Evolutionary conservation across 495 filamentous ascomycete genomes (phyloP).

Genomic region (Podospora didyma): DNA sequence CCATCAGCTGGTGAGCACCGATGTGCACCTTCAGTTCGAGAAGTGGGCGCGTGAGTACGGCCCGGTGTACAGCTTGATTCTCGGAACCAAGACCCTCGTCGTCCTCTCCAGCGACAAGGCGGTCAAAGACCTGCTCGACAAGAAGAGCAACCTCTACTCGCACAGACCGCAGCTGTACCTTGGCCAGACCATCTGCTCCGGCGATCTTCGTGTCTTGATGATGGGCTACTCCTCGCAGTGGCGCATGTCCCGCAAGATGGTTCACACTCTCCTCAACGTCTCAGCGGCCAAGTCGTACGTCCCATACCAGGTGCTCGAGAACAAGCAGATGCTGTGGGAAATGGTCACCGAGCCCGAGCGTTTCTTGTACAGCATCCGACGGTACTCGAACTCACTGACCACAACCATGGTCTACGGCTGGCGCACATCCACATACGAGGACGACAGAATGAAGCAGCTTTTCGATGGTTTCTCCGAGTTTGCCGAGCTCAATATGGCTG

Average conservation of each 20-base stretch:
- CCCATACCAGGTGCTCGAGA: conserved; percentile 51
- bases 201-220: conserved; percentile 29
- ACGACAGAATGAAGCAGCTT: conserved; percentile 48
- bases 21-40: conserved; percentile 34
- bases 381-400: conserved; percentile 52
- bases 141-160: conserved; percentile 36
- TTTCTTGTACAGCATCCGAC: conserved; percentile 47
- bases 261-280: conserved; percentile 44
- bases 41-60: conserved; percentile 38
- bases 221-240: conserved; percentile 38
- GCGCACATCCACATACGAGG: conserved; percentile 44
- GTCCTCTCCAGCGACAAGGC: conserved; percentile 32
- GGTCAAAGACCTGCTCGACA: conserved; percentile 37
- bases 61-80: conserved; percentile 36
- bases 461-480: conserved; percentile 52
- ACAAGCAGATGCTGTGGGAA: conserved; percentile 45
- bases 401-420: conserved; percentile 56
- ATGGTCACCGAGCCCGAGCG: conserved; percentile 34
- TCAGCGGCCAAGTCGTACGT: conserved; percentile 39
- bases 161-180: conserved; percentile 34
- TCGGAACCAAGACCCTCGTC: conserved; percentile 34
- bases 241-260: conserved; percentile 40
- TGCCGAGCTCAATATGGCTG: conserved; percentile 40
- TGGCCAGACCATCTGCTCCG: conserved; percentile 28
- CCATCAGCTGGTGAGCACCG: conserved; percentile 23